phyloP scores from a whole-genome alignment of 148 eudicot genomes.

The Chenopodium album region DNA sequence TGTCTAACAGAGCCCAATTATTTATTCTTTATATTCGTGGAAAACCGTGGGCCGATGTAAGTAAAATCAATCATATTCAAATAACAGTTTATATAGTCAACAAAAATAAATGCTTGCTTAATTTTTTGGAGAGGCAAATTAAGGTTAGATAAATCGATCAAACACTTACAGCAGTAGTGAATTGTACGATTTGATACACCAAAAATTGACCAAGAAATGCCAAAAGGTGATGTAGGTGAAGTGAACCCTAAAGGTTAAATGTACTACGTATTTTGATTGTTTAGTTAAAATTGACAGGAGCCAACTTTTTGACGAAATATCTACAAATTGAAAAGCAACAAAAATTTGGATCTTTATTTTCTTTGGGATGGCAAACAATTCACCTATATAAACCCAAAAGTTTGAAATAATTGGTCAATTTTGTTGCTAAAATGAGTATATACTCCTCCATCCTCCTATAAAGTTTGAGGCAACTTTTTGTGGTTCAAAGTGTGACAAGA shows the following conservation, averaged over 20 bases:
- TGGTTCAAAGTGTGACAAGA: neutral
- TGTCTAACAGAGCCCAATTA: no score
- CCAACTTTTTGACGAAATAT: neutral
- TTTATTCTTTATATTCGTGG: no score
- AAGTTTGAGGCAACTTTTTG: neutral
- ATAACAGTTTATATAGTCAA: neutral
- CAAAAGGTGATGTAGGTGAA: conserved; percentile 6
- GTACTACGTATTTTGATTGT: no score
- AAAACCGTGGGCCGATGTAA: no score
- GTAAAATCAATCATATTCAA: no score
- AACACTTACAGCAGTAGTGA: neutral
- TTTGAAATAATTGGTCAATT: neutral
- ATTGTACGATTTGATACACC: neutral
- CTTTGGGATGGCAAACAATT: neutral
- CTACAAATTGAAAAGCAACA: neutral
- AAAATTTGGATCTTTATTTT: neutral
- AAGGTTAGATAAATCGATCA: neutral
- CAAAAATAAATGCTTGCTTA: neutral
- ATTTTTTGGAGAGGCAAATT: neutral
- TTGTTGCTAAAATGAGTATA: neutral
- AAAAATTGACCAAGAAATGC: neutral
- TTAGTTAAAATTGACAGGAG: neutral
- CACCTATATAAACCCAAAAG: neutral
- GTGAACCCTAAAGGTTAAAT: neutral
- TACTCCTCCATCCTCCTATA: neutral